Percentiles rank a stretch among this genome's conserved stretches.
Evolutionary conservation across 2,329 filamentous ascomycete genomes (phyloP).

Genomic region (Chaetomiaceae sp.): DNA sequence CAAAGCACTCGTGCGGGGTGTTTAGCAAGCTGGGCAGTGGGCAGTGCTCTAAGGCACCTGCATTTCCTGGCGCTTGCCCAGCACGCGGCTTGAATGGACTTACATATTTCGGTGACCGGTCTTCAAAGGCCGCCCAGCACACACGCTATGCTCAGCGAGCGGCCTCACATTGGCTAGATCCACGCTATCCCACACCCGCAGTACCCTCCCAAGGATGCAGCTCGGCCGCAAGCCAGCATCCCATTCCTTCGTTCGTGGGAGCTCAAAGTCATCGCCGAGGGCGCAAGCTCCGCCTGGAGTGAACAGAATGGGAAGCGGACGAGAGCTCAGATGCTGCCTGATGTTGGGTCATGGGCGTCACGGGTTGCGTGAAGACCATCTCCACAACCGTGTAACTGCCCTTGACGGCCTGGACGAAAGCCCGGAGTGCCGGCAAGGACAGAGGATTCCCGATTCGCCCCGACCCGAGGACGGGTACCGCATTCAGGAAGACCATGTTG

Average conservation of each 20-base stretch:
- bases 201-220: conserved; percentile 89
- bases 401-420: conserved; percentile 82
- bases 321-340: conserved; percentile 61
- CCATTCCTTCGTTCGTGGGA: not conserved
- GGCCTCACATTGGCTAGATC: conserved; percentile 80
- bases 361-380: conserved; percentile 70
- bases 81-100: conserved; percentile 2
- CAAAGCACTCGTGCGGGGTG: not conserved
- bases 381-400: conserved; percentile 84
- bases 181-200: conserved; percentile 88
- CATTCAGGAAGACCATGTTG: conserved; percentile 82
- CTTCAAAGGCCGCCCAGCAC: conserved; percentile 86
- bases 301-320: conserved; percentile 77
- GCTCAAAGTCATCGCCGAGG: conserved; percentile 63
- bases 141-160: conserved; percentile 85
- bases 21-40: not conserved
- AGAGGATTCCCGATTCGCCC: conserved; percentile 86
- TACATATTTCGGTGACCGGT: conserved; percentile 64
- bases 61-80: not conserved
- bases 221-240: conserved; percentile 63
- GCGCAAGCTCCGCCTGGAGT: conserved; percentile 78
- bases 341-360: conserved; percentile 67
- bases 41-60: conserved; percentile 7
- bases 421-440: conserved; percentile 83
- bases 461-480: conserved; percentile 74